Conservation (phyloP, 2,329 filamentous ascomycete species). For the Ophiocordyceps australis region DNA sequence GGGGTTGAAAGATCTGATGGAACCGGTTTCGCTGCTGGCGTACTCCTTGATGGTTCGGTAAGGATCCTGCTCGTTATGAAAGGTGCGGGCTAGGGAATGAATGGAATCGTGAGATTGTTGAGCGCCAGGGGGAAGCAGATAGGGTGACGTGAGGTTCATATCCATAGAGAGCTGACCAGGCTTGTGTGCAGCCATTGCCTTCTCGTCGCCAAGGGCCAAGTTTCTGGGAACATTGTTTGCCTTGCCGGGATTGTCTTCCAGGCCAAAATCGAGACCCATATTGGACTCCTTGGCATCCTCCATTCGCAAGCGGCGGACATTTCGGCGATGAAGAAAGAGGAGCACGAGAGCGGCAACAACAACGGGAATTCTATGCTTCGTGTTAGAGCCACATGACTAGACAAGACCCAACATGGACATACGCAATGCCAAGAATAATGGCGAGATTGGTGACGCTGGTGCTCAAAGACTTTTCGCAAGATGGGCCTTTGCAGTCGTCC, state of each 20-base stretch:
- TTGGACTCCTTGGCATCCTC: conserved; percentile 81
- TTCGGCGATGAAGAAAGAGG: conserved; percentile 62
- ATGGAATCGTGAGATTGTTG: conserved; percentile 73
- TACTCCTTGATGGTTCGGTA: conserved; percentile 51
- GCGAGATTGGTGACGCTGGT: conserved; percentile 39
- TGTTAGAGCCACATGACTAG: no score
- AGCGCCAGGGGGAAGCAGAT: conserved; percentile 73
- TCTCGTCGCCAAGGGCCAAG: conserved; percentile 32
- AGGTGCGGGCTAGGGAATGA: conserved; percentile 63
- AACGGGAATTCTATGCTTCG: conserved; percentile 66
- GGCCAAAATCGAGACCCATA: conserved; percentile 81
- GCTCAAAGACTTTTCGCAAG: conserved; percentile 42
- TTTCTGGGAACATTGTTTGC: conserved; percentile 15
- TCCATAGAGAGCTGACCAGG: conserved; percentile 48
- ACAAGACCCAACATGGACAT: no score
- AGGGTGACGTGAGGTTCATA: conserved; percentile 66
- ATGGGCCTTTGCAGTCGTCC: conserved; percentile 10
- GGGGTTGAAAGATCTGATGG: conserved; percentile 31
- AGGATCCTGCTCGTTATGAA: conserved; percentile 63
- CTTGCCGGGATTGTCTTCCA: conserved; percentile 36
- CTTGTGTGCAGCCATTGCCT: conserved; percentile 23
- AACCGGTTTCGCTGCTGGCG: conserved; percentile 34
- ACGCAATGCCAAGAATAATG: conserved; percentile 54
- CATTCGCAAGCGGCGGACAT: conserved; percentile 47
- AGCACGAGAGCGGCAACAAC: conserved; percentile 47